A percentile compares a stretch with the other conserved stretches of the same genome.
phyloP scores from a whole-genome alignment of 164 flowering plant genomes.

The Nymphaea colorata region DNA sequence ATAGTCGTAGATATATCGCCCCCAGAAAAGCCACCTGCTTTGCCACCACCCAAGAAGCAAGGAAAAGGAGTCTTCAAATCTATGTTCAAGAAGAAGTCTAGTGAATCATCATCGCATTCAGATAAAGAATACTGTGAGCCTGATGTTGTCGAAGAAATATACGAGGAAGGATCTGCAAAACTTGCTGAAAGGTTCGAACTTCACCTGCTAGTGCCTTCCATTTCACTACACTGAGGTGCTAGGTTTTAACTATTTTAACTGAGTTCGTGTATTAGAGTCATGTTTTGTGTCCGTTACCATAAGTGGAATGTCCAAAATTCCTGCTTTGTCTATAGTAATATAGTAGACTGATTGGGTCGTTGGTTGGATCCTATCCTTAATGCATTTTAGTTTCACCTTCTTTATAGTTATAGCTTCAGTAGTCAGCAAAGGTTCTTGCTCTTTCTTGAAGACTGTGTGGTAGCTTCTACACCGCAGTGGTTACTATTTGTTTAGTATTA shows the following conservation, averaged over 20 bases:
- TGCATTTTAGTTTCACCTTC: too few relatives aligned
- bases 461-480: not conserved
- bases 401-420: too few relatives aligned
- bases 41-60: conserved; percentile 64
- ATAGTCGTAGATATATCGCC: conserved; percentile 78
- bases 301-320: too few relatives aligned
- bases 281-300: too few relatives aligned
- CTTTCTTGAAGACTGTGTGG: too few relatives aligned
- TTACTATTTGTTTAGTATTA: not conserved
- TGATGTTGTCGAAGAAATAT: conserved; percentile 79
- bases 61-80: conserved; percentile 75
- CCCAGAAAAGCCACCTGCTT: conserved; percentile 49
- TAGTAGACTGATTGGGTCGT: too few relatives aligned
- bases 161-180: conserved; percentile 91
- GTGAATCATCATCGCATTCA: conserved; percentile 34
- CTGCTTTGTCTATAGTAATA: too few relatives aligned
- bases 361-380: too few relatives aligned
- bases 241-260: too few relatives aligned
- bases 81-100: conserved; percentile 60
- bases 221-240: too few relatives aligned
- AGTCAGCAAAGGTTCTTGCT: too few relatives aligned
- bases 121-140: conserved; percentile 59
- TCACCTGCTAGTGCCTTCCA: not conserved
- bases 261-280: too few relatives aligned
- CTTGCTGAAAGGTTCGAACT: conserved; percentile 78